Base-by-base conservation (phyloP, 1,284 basidiomycete species). In the Termitomyces sp. region DNA sequence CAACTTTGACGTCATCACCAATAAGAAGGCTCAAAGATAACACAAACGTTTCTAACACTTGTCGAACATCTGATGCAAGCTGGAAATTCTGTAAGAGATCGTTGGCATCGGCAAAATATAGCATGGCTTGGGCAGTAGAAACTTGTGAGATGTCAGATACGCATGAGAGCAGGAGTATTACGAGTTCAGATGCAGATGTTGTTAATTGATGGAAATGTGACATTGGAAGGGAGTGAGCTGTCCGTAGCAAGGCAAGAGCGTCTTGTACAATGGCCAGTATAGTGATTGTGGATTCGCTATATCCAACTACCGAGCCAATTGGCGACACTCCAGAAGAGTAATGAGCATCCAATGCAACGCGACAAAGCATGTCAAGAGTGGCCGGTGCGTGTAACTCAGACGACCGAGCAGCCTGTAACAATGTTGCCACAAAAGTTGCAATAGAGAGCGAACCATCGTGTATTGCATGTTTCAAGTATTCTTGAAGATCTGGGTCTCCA, bases 281-380 rank as follows among this genome's bases (percentile, higher is more conserved):
- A 21, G 66, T 66, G 5, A 72, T 68, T 6, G 78, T 68, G 8
- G 79, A 72, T 53, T 81, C 76, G 16, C 71, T 59, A 34, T 71
- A 71, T 0, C 78, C 68, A 13, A 86, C 69, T 40, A 85, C 64
- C 9, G 83, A 81, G 5, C 78, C 76, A 1, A 76, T 63, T 0
- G 82, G 70, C 19, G 77, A 66, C 48, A 78, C 57, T n/a, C 79
- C 78, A 24, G 80, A 77, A 11, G 78, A 68, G 61, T 84, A 83
- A 62, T 86, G 81, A 3, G 72, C 71, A 50, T 86, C 78, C 41
- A 88, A 68, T 5, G 79, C 81, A 37, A 83, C 72, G 43, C 78
- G 77, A 64, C 84, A 88, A 8, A 90, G 77, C 60, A 78, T 77
- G 62, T 87, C 80, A 35, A 90, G 71, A 1, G 86, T 89, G 0